Conservation (phyloP, 805 yeast genomes). For the Pichia nanzhaoensis region DNA sequence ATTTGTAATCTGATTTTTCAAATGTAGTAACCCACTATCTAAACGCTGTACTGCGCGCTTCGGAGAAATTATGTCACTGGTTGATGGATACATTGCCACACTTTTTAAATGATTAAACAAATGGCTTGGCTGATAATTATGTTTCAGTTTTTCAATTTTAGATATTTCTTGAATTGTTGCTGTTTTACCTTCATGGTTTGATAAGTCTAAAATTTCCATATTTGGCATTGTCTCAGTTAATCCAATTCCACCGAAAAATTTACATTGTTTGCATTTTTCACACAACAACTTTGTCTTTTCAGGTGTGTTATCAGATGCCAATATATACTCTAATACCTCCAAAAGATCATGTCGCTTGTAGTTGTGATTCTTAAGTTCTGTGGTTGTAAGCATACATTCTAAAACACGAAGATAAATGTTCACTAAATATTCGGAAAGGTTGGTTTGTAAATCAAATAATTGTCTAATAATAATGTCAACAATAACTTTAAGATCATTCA, state of each 20-base stretch:
- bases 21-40: background rate
- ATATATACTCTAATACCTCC: slow-evolving; percentile 44
- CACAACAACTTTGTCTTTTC: slow-evolving; percentile 39
- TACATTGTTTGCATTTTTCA: slow-evolving; percentile 27
- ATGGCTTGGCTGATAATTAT: too few relatives aligned
- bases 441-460: slow-evolving; percentile 55
- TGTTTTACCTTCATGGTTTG: background rate
- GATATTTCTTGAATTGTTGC: background rate
- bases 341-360: slow-evolving; percentile 54
- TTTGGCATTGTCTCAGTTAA: background rate
- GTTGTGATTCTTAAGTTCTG: slow-evolving; percentile 49
- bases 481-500: slow-evolving; percentile 78
- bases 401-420: slow-evolving; percentile 71
- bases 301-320: slow-evolving; percentile 31
- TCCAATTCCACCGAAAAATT: background rate
- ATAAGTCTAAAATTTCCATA: background rate
- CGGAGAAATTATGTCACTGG: too few relatives aligned
- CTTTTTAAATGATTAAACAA: too few relatives aligned
- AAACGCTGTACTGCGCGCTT: too few relatives aligned
- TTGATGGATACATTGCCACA: too few relatives aligned
- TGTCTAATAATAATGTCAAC: slow-evolving; percentile 81
- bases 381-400: slow-evolving; percentile 59
- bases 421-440: slow-evolving; percentile 49
- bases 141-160: background rate
- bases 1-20: background rate